Conservation (phyloP, 768 basidiomycete genomes). For the Termitomyces sp. region DNA sequence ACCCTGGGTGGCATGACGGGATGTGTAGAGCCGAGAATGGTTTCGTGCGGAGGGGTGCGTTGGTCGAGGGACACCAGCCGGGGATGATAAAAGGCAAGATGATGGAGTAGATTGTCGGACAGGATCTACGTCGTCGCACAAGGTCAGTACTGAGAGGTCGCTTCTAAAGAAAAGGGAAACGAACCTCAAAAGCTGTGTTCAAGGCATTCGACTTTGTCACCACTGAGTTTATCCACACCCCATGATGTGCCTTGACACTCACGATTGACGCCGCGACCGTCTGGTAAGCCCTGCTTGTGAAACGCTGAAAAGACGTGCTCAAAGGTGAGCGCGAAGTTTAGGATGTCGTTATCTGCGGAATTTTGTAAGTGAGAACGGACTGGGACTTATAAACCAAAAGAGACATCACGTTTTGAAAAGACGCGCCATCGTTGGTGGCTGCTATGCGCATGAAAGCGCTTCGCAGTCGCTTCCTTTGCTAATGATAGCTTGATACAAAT, state of each 20-base stretch:
- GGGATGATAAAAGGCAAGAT: constrained; percentile 42
- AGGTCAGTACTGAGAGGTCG: neutral
- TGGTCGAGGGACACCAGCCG: constrained; percentile 47
- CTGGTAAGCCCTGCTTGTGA: constrained; percentile 43
- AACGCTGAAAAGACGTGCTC: constrained; percentile 39
- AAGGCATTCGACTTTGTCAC: constrained; percentile 26
- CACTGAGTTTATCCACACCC: constrained; percentile 58
- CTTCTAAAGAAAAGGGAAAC: neutral
- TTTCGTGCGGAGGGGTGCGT: constrained; percentile 44
- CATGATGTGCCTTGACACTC: constrained; percentile 58
- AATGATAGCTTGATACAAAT: neutral
- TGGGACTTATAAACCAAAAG: neutral
- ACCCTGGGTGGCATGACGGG: constrained; percentile 17
- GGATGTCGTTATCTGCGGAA: constrained; percentile 26
- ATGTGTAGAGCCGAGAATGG: constrained; percentile 44
- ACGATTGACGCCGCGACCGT: constrained; percentile 63
- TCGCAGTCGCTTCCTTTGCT: neutral
- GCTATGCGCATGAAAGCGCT: neutral
- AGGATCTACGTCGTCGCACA: constrained; percentile 32
- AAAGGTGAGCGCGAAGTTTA: constrained; percentile 42
- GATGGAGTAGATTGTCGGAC: constrained; percentile 37
- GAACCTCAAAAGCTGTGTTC: constrained; percentile 49
- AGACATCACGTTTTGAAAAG: neutral
- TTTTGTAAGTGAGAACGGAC: neutral
- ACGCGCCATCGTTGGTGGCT: neutral